Base-by-base conservation (phyloP, 2,329 filamentous ascomycete genomes). In the Alternaria sp. region DNA sequence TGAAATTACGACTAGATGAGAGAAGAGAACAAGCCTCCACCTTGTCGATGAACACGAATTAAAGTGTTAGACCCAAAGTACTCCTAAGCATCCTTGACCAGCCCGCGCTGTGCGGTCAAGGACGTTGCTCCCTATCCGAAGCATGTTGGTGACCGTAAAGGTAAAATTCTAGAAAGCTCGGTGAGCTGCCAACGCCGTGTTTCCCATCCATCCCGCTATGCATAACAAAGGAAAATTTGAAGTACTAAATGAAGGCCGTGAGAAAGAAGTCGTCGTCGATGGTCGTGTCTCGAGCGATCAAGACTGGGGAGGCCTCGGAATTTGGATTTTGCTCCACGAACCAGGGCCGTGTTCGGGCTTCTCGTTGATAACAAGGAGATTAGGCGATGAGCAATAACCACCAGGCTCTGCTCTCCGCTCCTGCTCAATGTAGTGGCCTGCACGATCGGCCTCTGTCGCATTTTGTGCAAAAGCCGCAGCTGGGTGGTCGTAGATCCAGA, bases 381-480 rank as follows among this genome's bases (percentile, higher is more conserved):
- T 84, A 26, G 85, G 79, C 4, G 84, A 82, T 8, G 85, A 86
- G 72, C 88, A 89, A 72, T 86, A 88, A 62, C 86, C 81, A 26
- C 86, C 87, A 25, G 83, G 84, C 51, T 81, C 79, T 1, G 84
- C 86, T 4, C 74, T 79, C 23, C 85, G 79, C 43, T 82, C 73
- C 8, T 81, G 80, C 33, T 85, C 62, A 11, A 60, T 28, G 45
- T 69, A 79, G 28, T 75, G 69, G n/a, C 78, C 78, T 6, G 62
- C 66, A 18, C 72, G 61, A 28, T 77, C 74, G 4, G 59, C 65
- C 18, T 63, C 60, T 28, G 73, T 73, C 37, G 71, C 72, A 45
- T 75, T 78, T 21, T 56, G 33, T n/a, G 66, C 61, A 20, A 75
- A 69, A 2, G 71, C 75, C 8, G 54, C 58, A 1, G 51, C 64